These are phyloP conservation scores for Quercus phellos DNA, from an alignment of 331 rosid genomes.

Conservation along the genomic window DNA sequence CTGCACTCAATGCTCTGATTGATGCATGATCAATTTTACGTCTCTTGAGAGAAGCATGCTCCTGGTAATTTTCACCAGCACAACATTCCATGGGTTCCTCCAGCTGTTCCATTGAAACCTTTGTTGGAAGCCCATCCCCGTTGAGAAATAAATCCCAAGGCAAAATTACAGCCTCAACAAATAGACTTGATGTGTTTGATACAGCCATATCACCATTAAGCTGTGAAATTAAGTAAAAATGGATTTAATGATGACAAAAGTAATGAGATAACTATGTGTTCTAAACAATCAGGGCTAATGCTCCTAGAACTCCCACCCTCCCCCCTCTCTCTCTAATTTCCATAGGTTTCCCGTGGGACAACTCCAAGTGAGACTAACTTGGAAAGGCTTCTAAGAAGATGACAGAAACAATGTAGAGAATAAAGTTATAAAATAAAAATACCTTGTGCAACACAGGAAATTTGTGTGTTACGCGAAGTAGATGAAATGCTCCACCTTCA, in stretches of 20 bases:
- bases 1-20: conserved; percentile 15
- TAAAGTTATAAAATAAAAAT: conserved; percentile 5
- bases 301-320: background rate
- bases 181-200: conserved; percentile 43
- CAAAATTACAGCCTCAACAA: conserved; percentile 65
- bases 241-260: conserved; percentile 10
- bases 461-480: conserved; percentile 67
- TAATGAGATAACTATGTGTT: background rate
- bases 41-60: conserved; percentile 45
- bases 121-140: conserved; percentile 29
- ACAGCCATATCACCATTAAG: conserved; percentile 29
- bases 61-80: conserved; percentile 24
- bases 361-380: conserved; percentile 7
- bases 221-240: conserved; percentile 34
- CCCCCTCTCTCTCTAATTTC: background rate
- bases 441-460: conserved; percentile 66
- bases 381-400: conserved; percentile 13
- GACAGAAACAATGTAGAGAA: background rate
- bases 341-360: conserved; percentile 8
- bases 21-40: conserved; percentile 37
- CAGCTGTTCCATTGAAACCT: conserved; percentile 28
- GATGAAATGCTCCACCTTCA: conserved; percentile 57
- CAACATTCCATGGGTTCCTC: conserved; percentile 30
- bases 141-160: conserved; percentile 54
- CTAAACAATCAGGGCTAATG: background rate